Evolutionary conservation across 805 yeast species (phyloP).

Genomic region (Lipomyces yamadae): DNA sequence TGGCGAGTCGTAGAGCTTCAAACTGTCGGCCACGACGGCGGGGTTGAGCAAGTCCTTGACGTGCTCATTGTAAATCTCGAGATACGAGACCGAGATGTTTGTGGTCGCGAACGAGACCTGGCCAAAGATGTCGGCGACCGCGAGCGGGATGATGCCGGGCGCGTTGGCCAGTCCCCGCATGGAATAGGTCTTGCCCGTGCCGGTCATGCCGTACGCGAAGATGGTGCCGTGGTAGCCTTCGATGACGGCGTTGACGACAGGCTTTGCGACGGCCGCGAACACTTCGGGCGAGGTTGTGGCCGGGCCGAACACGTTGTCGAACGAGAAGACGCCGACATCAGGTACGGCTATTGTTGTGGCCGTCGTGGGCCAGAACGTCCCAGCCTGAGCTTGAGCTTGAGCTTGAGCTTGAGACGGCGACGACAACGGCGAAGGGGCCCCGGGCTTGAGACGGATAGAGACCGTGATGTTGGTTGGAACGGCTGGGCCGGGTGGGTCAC

Average conservation of each 20-base stretch:
- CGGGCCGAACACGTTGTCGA: conserved; percentile 75
- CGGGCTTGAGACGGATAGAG: conserved; percentile 30
- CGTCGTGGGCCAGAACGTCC: conserved; percentile 20
- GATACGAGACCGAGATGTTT: conserved; percentile 66
- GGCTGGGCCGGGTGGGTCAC: not conserved
- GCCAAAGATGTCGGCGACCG: conserved; percentile 64
- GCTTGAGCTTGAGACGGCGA: not conserved
- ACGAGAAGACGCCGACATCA: conserved; percentile 68
- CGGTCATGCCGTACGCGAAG: conserved; percentile 95
- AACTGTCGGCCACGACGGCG: conserved; percentile 52
- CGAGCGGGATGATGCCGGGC: conserved; percentile 73
- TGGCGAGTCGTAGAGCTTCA: conserved; percentile 79
- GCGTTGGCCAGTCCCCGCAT: conserved; percentile 73
- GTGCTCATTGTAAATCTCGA: conserved; percentile 87
- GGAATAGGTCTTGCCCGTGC: conserved; percentile 86
- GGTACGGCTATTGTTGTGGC: conserved; percentile 42
- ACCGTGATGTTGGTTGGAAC: conserved; percentile 30
- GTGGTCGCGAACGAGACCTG: conserved; percentile 47
- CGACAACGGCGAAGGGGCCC: not conserved
- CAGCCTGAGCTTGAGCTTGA: too few species aligned
- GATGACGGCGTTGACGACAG: conserved; percentile 58
- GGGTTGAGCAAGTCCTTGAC: conserved; percentile 73
- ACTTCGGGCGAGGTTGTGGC: conserved; percentile 53
- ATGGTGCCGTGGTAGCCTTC: conserved; percentile 77
- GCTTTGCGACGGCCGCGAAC: conserved; percentile 60